Percentiles rank a stretch among this genome's conserved stretches.
These are phyloP conservation scores for Xylariales sp. DNA, from an alignment of 2,329 filamentous ascomycete species.

Conservation along the genomic window DNA sequence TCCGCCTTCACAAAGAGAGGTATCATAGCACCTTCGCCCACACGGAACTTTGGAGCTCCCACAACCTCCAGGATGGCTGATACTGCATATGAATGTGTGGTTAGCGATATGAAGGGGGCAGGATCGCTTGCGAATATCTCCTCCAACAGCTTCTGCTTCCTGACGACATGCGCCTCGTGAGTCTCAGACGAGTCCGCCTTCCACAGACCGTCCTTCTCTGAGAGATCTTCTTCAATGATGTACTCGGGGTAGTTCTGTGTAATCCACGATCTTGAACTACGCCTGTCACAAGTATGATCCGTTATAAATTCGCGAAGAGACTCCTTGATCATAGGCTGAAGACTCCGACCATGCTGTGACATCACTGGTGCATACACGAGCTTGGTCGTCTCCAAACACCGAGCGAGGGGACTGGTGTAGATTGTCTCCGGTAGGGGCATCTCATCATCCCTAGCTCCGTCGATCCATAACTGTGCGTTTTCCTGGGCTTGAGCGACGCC, in stretches of 20 bases:
- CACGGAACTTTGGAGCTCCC: constrained; percentile 8
- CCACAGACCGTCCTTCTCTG: constrained; percentile 13
- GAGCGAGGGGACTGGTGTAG: constrained; percentile 15
- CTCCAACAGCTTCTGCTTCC: constrained; percentile 14
- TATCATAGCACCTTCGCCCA: constrained; percentile 14
- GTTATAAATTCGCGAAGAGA: constrained; percentile 15
- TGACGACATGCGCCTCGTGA: constrained; percentile 8
- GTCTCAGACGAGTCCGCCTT: constrained; percentile 8
- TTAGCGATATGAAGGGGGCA: constrained; percentile 13
- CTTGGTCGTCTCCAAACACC: constrained; percentile 15
- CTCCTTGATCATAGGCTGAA: constrained; percentile 16
- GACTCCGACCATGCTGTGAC: neutral
- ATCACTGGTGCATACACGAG: constrained; percentile 8
- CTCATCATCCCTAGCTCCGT: constrained; percentile 6
- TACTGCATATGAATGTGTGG: constrained; percentile 16
- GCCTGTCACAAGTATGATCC: constrained; percentile 15
- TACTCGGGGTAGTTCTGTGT: constrained; percentile 12
- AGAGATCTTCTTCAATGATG: constrained; percentile 12
- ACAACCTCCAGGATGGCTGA: constrained; percentile 10
- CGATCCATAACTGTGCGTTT: constrained; percentile 9
- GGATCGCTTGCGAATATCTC: constrained; percentile 15
- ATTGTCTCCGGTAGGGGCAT: constrained; percentile 12
- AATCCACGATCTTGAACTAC: constrained; percentile 15
- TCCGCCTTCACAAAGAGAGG: constrained; percentile 15
- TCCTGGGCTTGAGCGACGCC: constrained; percentile 10